These are phyloP conservation scores for Thraustochytrium striatum DNA, from an alignment of 352 stramenopile genomes.

Conservation along the genomic window DNA sequence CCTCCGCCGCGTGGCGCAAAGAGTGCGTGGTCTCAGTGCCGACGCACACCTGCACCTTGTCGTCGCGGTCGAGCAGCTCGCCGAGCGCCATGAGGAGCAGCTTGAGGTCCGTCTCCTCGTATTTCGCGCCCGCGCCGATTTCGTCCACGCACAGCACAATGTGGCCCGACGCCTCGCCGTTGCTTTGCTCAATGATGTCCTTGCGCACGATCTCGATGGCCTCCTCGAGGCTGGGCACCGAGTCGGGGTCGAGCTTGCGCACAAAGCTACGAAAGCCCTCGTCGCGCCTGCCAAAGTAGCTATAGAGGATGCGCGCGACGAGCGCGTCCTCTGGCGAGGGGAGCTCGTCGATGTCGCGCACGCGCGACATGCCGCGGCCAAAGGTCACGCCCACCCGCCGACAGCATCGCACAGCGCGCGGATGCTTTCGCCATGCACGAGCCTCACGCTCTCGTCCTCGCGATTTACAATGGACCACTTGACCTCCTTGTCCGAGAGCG, in stretches of 20 bases:
- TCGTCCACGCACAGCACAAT: constrained; percentile 26
- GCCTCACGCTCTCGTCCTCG: background rate
- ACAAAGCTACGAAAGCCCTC: background rate
- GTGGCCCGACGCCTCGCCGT: background rate
- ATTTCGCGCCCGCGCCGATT: background rate
- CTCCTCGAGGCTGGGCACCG: background rate
- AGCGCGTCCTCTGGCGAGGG: constrained; percentile 15
- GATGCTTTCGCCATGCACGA: background rate
- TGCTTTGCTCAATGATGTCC: background rate
- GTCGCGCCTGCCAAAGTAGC: constrained; percentile 19
- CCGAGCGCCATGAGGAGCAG: background rate
- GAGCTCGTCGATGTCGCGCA: background rate
- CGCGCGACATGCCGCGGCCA: background rate
- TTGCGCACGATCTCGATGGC: background rate
- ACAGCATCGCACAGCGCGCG: background rate
- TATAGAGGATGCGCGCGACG: constrained; percentile 11
- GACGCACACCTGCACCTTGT: background rate
- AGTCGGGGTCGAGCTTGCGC: background rate
- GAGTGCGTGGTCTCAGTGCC: background rate
- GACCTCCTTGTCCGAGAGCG: background rate
- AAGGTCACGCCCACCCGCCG: background rate
- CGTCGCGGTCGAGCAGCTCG: background rate
- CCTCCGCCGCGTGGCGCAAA: background rate
- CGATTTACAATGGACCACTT: background rate
- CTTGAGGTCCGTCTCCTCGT: background rate